Conservation (phyloP, 768 basidiomycete genomes). For the Mycena sanguinolenta region DNA sequence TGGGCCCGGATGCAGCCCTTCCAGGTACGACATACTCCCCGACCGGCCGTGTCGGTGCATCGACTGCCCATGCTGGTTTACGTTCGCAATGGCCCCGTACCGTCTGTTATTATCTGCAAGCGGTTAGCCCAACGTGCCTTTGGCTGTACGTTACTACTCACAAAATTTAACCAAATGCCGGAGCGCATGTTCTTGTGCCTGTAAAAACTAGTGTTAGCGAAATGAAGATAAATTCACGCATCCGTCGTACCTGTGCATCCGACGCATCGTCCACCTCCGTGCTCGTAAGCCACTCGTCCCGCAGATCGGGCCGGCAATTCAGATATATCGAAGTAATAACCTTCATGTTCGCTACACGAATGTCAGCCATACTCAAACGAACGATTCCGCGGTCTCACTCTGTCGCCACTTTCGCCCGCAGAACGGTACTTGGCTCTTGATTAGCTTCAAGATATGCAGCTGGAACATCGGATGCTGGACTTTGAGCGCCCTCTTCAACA, state of each 20-base stretch:
- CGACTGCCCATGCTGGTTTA: conserved; percentile 61
- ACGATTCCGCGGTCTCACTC: conserved; percentile 77
- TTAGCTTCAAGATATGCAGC: conserved; percentile 93
- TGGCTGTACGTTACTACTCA: conserved; percentile 51
- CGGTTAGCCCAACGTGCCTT: conserved; percentile 28
- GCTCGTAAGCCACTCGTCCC: conserved; percentile 97
- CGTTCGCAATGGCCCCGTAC: conserved; percentile 75
- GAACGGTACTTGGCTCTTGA: conserved; percentile 99
- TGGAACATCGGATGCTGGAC: conserved; percentile 96
- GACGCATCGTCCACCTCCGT: conserved; percentile 91
- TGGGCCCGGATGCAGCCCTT: conserved; percentile 81
- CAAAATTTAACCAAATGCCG: conserved; percentile 96
- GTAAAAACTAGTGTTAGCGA: conserved; percentile 29
- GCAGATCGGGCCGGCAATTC: conserved; percentile 95
- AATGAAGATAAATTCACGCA: conserved; percentile 15
- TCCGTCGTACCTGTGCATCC: conserved; percentile 83
- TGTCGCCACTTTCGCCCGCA: conserved; percentile 98
- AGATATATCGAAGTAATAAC: conserved; percentile 98
- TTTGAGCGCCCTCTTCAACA: conserved; percentile 93
- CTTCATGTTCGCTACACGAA: conserved; percentile 93
- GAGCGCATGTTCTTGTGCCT: conserved; percentile 96
- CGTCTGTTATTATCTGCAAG: conserved; percentile 88
- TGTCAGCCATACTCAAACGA: conserved; percentile 16
- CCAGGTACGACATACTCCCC: conserved; percentile 86
- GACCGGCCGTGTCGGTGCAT: conserved; percentile 85